Evolutionary conservation across 345 rosid species (phyloP), one percentile per base, ranked within the genome.

Genomic region (Pistacia vera): DNA sequence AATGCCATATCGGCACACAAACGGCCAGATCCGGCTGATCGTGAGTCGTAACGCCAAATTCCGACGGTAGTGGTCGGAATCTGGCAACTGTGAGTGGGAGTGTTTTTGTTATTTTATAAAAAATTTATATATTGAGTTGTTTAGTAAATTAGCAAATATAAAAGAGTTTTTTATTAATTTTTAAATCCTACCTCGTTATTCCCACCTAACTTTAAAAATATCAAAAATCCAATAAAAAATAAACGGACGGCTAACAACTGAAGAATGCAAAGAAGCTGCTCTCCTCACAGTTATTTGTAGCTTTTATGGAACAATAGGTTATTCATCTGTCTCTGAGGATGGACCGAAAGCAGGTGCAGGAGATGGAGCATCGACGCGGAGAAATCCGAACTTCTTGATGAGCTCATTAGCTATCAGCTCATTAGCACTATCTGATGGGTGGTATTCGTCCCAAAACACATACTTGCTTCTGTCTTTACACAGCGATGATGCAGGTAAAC

Each of bases 401-500:
- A 95, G 94, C n/a, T 90, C 94, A 51, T 85, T 84, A 3, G 98
- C 98, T 44, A 95, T 86, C 74, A 93, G 82, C 83, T 91, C 87
- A 61, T 93, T 93, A 10, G 97, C 99, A 2, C 81, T 74, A 22
- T 95, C 98, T 3, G 97, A 84, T 14, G 99, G 99, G 77, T 95
- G 99, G 72, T 93, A 95, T 78, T 95, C 98, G n/a, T 93, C 99
- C 99, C 99, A 95, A 66, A 95, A 95, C 80, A 93, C 92, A 36
- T 90, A 93, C 80, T 91, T 90, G 86, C 93, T 95, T 82, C 99
- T 81, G 76, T 95, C 98, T 51, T 76, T 76, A 76, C 98, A 95
- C 85, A 95, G 63, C 56, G 86, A 88, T 5, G 99, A 95, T 41
- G 92, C 96, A 0, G 99, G 99, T 12, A 89, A 4, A 75, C 99